These are phyloP conservation scores for Naganishia antarctica DNA, from an alignment of 768 basidiomycete species.

Conservation along the genomic window DNA sequence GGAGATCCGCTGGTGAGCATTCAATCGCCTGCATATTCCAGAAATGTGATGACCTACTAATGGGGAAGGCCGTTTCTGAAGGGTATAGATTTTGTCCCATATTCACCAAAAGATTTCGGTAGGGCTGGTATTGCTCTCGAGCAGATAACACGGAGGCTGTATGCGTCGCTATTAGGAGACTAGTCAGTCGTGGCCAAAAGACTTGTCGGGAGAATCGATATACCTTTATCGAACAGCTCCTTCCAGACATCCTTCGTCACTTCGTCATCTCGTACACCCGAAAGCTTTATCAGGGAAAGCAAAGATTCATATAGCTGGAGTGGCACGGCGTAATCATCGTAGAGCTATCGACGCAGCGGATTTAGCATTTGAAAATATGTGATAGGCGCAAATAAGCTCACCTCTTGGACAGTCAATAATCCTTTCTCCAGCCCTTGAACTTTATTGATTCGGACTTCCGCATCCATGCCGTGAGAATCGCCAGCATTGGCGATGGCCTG, in stretches of 20 bases:
- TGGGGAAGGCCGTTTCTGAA: constrained; percentile 24
- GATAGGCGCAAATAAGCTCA: not conserved
- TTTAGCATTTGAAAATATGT: not conserved
- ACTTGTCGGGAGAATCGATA: not conserved
- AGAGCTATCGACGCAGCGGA: constrained; percentile 3
- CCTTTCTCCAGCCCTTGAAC: constrained; percentile 13
- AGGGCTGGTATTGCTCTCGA: constrained; percentile 19
- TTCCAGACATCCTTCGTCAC: constrained; percentile 26
- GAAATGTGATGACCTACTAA: constrained; percentile 7
- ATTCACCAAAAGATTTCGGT: constrained; percentile 15
- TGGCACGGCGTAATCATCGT: constrained; percentile 22
- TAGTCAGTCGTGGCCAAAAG: not conserved
- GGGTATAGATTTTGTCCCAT: constrained; percentile 24
- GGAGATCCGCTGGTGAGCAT: not conserved
- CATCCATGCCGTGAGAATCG: constrained; percentile 15
- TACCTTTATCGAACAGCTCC: constrained; percentile 20
- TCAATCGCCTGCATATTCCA: not conserved
- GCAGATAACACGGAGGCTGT: constrained; percentile 2
- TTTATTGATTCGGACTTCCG: constrained; percentile 16
- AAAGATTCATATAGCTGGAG: constrained; percentile 17
- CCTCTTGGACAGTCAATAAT: constrained; percentile 15
- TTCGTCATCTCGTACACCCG: constrained; percentile 23
- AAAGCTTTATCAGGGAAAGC: constrained; percentile 20
- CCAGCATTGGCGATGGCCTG: constrained; percentile 51
- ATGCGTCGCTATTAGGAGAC: not conserved